These are phyloP conservation scores for Flaveria brownii DNA, from an alignment of 129 eudicot species.

Conservation along the genomic window DNA sequence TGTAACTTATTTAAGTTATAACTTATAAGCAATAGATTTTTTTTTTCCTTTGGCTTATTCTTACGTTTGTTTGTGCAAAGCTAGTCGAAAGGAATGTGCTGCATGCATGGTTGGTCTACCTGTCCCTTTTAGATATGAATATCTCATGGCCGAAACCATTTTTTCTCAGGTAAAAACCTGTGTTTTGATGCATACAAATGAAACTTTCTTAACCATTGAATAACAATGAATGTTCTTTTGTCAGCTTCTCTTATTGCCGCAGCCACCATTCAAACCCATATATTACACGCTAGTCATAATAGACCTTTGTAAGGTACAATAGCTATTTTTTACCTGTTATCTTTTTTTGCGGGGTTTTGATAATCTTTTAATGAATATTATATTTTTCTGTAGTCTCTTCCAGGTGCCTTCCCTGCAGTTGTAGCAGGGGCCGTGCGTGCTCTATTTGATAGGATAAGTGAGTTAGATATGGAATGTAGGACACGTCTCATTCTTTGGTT, in stretches of 20 bases:
- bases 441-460: constrained; percentile 91
- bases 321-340: background rate
- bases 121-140: constrained; percentile 87
- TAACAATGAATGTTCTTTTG: constrained; percentile 16
- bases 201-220: background rate
- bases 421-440: constrained; percentile 99
- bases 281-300: constrained; percentile 94
- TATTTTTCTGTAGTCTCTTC: constrained; percentile 68
- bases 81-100: constrained; percentile 99
- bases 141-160: constrained; percentile 98
- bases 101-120: constrained; percentile 96
- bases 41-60: constrained; percentile 28
- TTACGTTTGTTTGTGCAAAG: constrained; percentile 72
- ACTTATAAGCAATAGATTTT: background rate
- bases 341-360: background rate
- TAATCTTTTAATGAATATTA: background rate
- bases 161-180: constrained; percentile 76
- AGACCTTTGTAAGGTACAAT: constrained; percentile 91
- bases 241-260: constrained; percentile 93
- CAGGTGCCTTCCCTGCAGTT: constrained; percentile 99
- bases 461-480: constrained; percentile 94
- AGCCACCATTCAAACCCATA: constrained; percentile 89
- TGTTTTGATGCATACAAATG: constrained; percentile 15
- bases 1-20: constrained; percentile 34
- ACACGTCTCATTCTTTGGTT: constrained; percentile 97